phyloP scores from a whole-genome alignment of 345 rosid genomes.

The Jatropha curcas region DNA sequence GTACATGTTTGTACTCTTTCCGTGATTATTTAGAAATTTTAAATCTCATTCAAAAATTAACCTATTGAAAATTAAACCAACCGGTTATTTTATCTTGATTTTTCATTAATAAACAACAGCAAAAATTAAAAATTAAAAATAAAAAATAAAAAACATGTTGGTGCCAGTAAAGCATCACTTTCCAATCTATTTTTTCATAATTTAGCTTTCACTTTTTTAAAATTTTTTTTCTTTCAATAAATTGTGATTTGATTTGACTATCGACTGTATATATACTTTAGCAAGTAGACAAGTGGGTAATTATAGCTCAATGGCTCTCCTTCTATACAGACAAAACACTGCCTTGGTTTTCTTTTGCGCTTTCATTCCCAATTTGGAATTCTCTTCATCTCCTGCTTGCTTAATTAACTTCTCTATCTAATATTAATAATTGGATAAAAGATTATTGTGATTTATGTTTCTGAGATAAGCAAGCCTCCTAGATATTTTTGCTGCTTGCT shows the following conservation, averaged over 20 bases:
- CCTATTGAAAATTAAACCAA: too few species aligned
- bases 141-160: too few species aligned
- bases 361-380: neutral
- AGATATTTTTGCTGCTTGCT: too few species aligned
- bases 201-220: neutral
- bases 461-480: too few species aligned
- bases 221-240: neutral
- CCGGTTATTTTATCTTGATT: too few species aligned
- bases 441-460: too few species aligned
- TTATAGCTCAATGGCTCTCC: neutral
- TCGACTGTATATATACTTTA: neutral
- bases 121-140: neutral
- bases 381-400: neutral
- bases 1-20: constrained; percentile 9
- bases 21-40: neutral
- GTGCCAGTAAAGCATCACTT: too few species aligned
- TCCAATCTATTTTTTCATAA: neutral
- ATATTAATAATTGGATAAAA: too few species aligned
- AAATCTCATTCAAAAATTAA: neutral
- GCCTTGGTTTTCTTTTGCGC: neutral
- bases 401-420: neutral
- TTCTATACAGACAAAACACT: neutral
- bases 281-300: constrained; percentile 3
- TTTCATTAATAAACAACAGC: too few species aligned
- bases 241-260: neutral